Conservation (phyloP, 805 yeast genomes). For the Debaryomyces prosopidis region DNA sequence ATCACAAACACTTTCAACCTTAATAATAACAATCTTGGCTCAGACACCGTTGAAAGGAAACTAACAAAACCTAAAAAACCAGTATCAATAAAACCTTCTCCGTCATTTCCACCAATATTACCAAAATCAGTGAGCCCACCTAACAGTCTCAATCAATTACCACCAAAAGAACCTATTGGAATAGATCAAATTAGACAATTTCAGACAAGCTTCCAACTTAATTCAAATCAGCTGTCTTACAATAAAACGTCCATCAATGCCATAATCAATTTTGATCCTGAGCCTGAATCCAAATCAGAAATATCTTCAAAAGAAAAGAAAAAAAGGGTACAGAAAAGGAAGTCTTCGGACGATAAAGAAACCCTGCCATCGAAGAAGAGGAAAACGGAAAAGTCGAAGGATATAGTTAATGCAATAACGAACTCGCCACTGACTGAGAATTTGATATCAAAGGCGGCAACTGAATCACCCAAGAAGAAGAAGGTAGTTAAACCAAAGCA, state of each 20-base stretch:
- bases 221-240: slow-evolving; percentile 6
- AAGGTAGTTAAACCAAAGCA: slow-evolving; percentile 12
- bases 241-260: slow-evolving; percentile 41
- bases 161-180: slow-evolving; percentile 8
- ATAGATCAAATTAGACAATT: slow-evolving; percentile 31
- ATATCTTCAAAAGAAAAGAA: slow-evolving; percentile 4
- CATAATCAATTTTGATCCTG: slow-evolving; percentile 39
- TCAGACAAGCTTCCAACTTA: slow-evolving; percentile 29
- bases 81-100: slow-evolving; percentile 7
- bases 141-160: slow-evolving; percentile 1
- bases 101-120: slow-evolving; percentile 16
- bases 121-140: slow-evolving; percentile 13
- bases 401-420: background rate
- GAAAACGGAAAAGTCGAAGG: slow-evolving; percentile 2
- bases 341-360: slow-evolving; percentile 10
- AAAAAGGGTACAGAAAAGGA: slow-evolving; percentile 6
- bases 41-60: slow-evolving; percentile 7
- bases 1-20: slow-evolving; percentile 1
- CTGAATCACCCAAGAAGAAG: slow-evolving; percentile 8
- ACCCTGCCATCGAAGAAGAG: slow-evolving; percentile 25
- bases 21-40: slow-evolving; percentile 1
- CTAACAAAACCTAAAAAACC: slow-evolving; percentile 7
- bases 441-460: background rate
- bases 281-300: slow-evolving; percentile 10
- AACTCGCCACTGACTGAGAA: background rate